Base-by-base conservation (phyloP, 768 basidiomycete species). In the Cystobasidium tubakii region DNA sequence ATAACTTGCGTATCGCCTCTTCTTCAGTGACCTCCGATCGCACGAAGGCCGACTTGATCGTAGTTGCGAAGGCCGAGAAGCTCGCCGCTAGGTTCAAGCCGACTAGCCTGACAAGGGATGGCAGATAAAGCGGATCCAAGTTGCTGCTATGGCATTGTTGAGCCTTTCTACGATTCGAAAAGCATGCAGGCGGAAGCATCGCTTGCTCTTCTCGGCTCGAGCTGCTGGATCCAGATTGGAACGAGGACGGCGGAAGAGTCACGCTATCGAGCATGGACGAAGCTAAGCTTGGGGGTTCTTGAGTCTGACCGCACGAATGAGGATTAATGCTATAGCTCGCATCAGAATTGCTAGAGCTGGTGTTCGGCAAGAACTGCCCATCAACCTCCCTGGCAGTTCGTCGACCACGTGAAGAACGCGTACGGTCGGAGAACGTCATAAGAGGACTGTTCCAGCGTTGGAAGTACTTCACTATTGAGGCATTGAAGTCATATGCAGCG, bases 101-200 rank as follows among this genome's bases (percentile, higher is more conserved):
- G 3, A 71, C 34, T 12, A 71, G 69, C 36, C 69, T 55, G 9
- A 71, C 9, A 4, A 71, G 27, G 13, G 69, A 71, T 9, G 69
- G 69, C 17, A 71, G n/a, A 36, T 71, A 31, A 9, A 71, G 54
- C 7, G 69, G 69, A 60, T 71, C 69, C 12, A 46, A 4, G n/a
- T 54, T 39, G 29, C 13, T 21, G 31, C 9, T 43, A 33, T 29
- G 21, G 66, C 63, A 46, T 2, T 27, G 7, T 3, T 9, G 23
- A 31, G 4, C 19, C 27, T 29, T 46, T 46, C 29, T 15, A 33
- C 42, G 12, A 23, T 21, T 34, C 43, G 7, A 13, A 21, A 44
- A 3, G 43, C 2, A 7, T 2, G 66, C 25, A 53, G 27, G 25
- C 9, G 34, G 34, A 9, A 21, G 17, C n/a, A n/a, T n/a, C n/a